phyloP scores from a whole-genome alignment of 2,329 filamentous ascomycete species.

The Fusarium sp. region DNA sequence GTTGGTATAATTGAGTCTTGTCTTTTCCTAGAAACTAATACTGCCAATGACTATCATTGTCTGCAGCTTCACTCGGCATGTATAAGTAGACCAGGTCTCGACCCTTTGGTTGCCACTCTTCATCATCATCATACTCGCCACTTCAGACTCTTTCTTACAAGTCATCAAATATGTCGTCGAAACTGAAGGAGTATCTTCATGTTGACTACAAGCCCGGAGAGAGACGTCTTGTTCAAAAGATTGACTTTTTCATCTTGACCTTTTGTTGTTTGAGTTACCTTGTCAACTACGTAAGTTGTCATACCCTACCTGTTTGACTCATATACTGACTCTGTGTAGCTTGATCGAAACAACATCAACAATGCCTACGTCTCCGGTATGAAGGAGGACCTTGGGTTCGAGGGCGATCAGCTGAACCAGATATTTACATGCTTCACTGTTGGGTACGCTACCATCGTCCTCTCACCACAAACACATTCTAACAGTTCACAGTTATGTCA shows the following conservation, averaged over 20 bases:
- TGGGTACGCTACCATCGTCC: slow-evolving; percentile 44
- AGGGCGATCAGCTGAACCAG: slow-evolving; percentile 57
- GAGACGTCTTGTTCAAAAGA: slow-evolving; percentile 64
- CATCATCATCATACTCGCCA: slow-evolving; percentile 14
- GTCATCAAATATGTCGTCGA: slow-evolving; percentile 18
- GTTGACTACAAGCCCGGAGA: slow-evolving; percentile 53
- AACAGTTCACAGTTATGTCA: slow-evolving; percentile 50
- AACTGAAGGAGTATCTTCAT: slow-evolving; percentile 51
- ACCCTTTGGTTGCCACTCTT: background rate
- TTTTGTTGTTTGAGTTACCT: slow-evolving; percentile 72
- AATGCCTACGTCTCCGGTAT: slow-evolving; percentile 60
- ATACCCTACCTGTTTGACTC: rapidly evolving
- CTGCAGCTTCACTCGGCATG: slow-evolving; percentile 4
- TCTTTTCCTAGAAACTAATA: background rate
- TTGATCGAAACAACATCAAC: slow-evolving; percentile 54
- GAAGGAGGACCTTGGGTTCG: slow-evolving; percentile 60
- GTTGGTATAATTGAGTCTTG: background rate
- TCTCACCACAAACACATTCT: background rate
- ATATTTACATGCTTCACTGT: slow-evolving; percentile 54
- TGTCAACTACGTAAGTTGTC: slow-evolving; percentile 61
- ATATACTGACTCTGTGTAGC: slow-evolving; percentile 27
- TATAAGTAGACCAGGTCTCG: slow-evolving; percentile 22
- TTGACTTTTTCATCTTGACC: slow-evolving; percentile 73
- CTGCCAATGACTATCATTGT: background rate
- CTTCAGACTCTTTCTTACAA: background rate